Conservation (phyloP, 257 asterid species). For the Plantago elongata region DNA sequence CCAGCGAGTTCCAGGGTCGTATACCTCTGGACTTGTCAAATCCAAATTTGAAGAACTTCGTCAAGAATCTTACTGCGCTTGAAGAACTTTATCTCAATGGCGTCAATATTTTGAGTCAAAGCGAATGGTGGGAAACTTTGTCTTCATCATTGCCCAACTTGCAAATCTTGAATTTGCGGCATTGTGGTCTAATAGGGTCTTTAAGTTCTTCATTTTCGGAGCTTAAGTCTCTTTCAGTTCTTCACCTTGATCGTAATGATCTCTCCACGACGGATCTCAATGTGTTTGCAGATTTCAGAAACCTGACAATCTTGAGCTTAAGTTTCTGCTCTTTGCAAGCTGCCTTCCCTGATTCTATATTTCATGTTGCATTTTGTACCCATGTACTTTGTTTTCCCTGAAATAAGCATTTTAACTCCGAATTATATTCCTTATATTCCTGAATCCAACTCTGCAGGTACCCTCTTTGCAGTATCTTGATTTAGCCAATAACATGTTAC, state of each 20-base stretch:
- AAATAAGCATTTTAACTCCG: too few relatives aligned
- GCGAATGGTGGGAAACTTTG: constrained; percentile 33
- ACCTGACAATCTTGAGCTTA: constrained; percentile 34
- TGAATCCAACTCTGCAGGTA: constrained; percentile 28
- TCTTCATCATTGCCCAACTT: constrained; percentile 37
- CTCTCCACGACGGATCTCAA: constrained; percentile 29
- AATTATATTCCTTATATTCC: constrained; percentile 19
- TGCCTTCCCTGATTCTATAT: constrained; percentile 31
- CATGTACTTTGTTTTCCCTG: too few relatives aligned
- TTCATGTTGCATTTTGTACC: constrained; percentile 15
- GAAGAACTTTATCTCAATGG: constrained; percentile 46
- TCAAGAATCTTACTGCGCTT: constrained; percentile 33
- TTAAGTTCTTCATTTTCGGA: constrained; percentile 30
- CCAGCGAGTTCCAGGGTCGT: constrained; percentile 15
- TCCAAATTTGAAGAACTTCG: constrained; percentile 39
- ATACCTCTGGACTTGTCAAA: constrained; percentile 34
- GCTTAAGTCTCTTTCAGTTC: constrained; percentile 33
- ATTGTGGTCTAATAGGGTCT: constrained; percentile 38
- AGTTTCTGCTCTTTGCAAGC: constrained; percentile 37
- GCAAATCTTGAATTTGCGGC: constrained; percentile 38
- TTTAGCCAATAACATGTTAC: constrained; percentile 25
- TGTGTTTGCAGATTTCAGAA: constrained; percentile 26
- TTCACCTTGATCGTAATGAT: constrained; percentile 36
- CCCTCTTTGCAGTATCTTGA: constrained; percentile 29
- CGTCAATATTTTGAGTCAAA: constrained; percentile 36